A percentile compares a stretch with the other conserved stretches of the same genome.
These are phyloP conservation scores for Astrocystis sublimbata DNA, from an alignment of 495 filamentous ascomycete species.

Conservation along the genomic window DNA sequence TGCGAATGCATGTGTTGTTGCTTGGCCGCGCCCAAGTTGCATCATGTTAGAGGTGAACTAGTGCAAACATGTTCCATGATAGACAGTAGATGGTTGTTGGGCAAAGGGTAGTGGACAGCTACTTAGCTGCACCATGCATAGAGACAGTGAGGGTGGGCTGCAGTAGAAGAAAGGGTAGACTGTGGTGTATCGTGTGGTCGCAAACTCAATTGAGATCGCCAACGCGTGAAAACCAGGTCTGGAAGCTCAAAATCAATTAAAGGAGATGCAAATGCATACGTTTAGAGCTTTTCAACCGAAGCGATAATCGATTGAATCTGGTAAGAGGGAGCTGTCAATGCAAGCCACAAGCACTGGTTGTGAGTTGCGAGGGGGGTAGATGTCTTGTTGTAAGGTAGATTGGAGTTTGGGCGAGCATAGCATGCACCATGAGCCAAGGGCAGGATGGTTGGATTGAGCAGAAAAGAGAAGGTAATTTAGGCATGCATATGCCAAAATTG, in stretches of 20 bases:
- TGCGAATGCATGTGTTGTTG: background rate
- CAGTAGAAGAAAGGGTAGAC: too few relatives aligned
- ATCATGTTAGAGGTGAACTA: background rate
- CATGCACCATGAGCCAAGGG: too few relatives aligned
- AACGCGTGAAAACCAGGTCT: constrained; percentile 34
- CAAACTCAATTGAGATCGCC: constrained; percentile 41
- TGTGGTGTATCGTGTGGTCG: constrained; percentile 24
- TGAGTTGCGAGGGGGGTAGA: background rate
- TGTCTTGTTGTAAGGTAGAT: too few relatives aligned
- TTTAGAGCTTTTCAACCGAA: constrained; percentile 17
- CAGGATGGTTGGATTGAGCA: background rate
- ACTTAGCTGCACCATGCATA: background rate
- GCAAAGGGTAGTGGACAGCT: background rate
- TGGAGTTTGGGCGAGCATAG: too few relatives aligned
- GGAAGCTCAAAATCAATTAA: constrained; percentile 33
- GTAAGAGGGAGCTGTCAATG: background rate
- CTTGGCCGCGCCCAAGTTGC: background rate
- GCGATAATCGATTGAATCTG: constrained; percentile 13
- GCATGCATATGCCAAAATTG: constrained; percentile 4
- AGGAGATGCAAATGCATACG: constrained; percentile 34
- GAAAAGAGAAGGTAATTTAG: background rate
- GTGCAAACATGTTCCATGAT: background rate
- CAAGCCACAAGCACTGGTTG: background rate
- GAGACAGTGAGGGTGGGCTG: background rate
- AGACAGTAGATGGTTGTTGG: background rate